Evolutionary conservation across 495 filamentous ascomycete species (phyloP), one percentile per base, ranked within the genome.

Genomic region (Cairneyella variabilis): DNA sequence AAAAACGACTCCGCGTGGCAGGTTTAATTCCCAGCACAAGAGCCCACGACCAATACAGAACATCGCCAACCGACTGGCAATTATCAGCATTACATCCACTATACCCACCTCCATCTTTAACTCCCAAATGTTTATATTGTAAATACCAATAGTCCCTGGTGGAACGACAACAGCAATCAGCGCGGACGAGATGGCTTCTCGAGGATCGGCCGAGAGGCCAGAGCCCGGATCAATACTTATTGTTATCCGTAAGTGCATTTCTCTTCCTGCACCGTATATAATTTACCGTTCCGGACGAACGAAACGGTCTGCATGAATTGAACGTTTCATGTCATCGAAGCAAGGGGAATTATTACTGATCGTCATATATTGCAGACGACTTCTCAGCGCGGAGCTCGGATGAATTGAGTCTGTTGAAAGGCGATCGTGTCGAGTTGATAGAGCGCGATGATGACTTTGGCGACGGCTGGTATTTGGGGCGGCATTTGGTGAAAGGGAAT

Each of bases 401-500:
- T 70, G 95, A 99, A 72, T 79, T 99, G 61, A 93, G 77, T 58
- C 74, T 99, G 60, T 73, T 77, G 28, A 93, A 90, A 57, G 90
- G 90, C 54, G 91, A 97, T 61, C 85, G 87, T 26, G 89, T 99
- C 47, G 85, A 95, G 71, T 72, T 99, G 51, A 82, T 96, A 36
- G 93, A 97, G 66, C 82, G 95, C 46, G 92, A 97, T 68, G 92
- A 97, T 66, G 95, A 96, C 60, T 99, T 97, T 69, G 88, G 88
- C 45, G 95, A 99, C 73, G 95, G 93, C 48, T 99, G 95, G 95
- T 99, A 89, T 71, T 69, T 96, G 58, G 95, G 95, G 23, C 83
- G 84, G 64, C 89, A 96, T 67, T 54, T 85, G 57, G 71, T 77
- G 43, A 90, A 84, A 62, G 83, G 79, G 28, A 82, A 82, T 56